Base-by-base conservation (phyloP, 1,284 basidiomycete genomes). In the Ustilago hordei region DNA sequence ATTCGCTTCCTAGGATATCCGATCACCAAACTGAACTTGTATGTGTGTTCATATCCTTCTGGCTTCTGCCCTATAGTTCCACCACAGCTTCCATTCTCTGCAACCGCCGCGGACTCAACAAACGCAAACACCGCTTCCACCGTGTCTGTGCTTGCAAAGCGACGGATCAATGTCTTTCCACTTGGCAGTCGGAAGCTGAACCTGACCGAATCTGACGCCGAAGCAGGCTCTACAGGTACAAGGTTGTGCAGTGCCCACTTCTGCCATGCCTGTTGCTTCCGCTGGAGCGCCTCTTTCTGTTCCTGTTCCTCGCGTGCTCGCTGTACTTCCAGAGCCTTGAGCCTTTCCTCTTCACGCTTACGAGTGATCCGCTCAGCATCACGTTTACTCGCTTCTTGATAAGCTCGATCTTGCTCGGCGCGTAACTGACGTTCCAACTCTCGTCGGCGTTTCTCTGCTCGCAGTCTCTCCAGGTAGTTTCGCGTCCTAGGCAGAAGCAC, bases 321-420 rank as follows among this genome's bases (percentile, higher is more conserved):
- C 39, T 80, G 60, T 6, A 59, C 64, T 36, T 66, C 69, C 13
- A 66, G 13, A 2, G 58, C 57, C 39, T 76, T 68, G 15, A 50
- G 57, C 5, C 69, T 55, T 15, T 79, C 75, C n/a, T 83, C 73
- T 11, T 73, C 74, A 11, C 79, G 79, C 36, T 60, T 71, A 39
- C 65, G 54, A 1, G 66, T 38, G 13, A 81, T 79, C 1, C 72
- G 57, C 34, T 79, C 81, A 1, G 75, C 74, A 48, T 81, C 78
- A 13, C 77, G 67, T 36, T 61, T 64, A 34, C 75, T 79, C 3
- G 79, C 79, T 50, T 81, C 78, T 28, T 72, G 75, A 47, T 77
- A 84, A 3, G 82, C 82, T 5, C 78, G 78, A 43, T 84, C 81
- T 52, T 84, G 82, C 28, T 82, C 80, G 0, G 66, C 80, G 8